Percentiles rank a stretch among this genome's conserved stretches.
phyloP scores from a whole-genome alignment of 2,329 filamentous ascomycete species.

The Hawksworthiomyces lignivorus region DNA sequence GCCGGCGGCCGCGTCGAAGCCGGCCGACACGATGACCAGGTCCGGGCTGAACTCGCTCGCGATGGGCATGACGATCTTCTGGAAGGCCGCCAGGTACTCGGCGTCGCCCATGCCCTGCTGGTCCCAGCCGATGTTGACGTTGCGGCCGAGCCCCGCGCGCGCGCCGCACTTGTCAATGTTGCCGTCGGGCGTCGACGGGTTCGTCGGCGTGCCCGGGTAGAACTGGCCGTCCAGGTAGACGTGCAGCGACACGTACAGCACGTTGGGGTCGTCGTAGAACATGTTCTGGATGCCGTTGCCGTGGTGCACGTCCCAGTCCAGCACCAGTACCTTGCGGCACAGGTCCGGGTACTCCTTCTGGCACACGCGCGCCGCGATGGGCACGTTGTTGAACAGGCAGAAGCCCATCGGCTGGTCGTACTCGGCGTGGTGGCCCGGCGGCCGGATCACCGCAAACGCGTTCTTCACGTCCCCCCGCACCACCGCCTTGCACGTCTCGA shows the following conservation, averaged over 20 bases:
- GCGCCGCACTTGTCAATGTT: conserved; percentile 52
- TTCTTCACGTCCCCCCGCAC: conserved; percentile 80
- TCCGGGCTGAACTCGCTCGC: conserved; percentile 90
- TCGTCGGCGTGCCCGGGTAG: conserved; percentile 65
- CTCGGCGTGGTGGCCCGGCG: conserved; percentile 93
- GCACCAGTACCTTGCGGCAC: conserved; percentile 83
- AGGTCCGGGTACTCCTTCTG: conserved; percentile 70
- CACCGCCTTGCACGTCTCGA: conserved; percentile 92
- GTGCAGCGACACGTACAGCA: conserved; percentile 92
- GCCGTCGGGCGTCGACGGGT: conserved; percentile 50
- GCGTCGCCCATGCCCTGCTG: conserved; percentile 83
- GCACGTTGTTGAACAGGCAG: conserved; percentile 97
- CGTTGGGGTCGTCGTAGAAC: conserved; percentile 89
- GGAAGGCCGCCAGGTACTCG: conserved; percentile 94
- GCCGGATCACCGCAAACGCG: conserved; percentile 88
- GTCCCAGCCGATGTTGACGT: conserved; percentile 61
- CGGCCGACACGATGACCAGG: conserved; percentile 88
- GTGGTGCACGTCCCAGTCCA: conserved; percentile 81
- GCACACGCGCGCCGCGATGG: conserved; percentile 82
- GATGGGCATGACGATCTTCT: conserved; percentile 93
- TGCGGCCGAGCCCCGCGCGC: conserved; percentile 49
- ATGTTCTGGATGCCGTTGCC: conserved; percentile 95
- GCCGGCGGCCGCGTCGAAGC: conserved; percentile 90
- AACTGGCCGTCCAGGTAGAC: conserved; percentile 78
- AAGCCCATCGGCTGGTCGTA: conserved; percentile 82